Conservation (phyloP, 129 eudicot species). For the Artemisia argyi region DNA sequence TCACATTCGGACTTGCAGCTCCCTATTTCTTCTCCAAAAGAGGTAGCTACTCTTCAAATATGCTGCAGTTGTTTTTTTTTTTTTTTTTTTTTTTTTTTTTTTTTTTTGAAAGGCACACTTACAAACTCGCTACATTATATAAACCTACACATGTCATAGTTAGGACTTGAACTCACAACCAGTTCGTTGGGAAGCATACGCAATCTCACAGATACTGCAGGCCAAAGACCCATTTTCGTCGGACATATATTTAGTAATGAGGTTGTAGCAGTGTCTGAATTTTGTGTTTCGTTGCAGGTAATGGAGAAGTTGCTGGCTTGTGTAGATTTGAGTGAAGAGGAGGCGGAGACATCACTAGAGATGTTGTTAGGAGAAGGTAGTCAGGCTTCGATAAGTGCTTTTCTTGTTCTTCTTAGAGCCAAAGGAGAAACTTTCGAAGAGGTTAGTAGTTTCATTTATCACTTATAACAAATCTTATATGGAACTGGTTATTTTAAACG, state of each 20-base stretch:
- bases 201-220: too few relatives aligned
- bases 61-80: too few relatives aligned
- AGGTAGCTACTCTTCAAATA: conserved; percentile 5
- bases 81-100: neutral
- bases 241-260: neutral
- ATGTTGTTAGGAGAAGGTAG: conserved; percentile 57
- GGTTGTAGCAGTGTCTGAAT: neutral
- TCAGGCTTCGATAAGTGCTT: conserved; percentile 79
- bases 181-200: too few relatives aligned
- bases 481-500: neutral
- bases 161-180: too few relatives aligned
- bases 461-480: neutral
- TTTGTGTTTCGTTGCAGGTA: conserved; percentile 46
- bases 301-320: conserved; percentile 58
- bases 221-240: neutral
- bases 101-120: neutral
- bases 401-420: conserved; percentile 85
- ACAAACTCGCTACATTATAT: too few relatives aligned
- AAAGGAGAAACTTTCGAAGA: conserved; percentile 93
- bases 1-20: conserved; percentile 11
- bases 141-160: too few relatives aligned
- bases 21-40: conserved; percentile 17
- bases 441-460: conserved; percentile 27
- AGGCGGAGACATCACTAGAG: conserved; percentile 70
- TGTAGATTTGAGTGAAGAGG: conserved; percentile 65